Base-by-base conservation (phyloP, 805 yeast species). In the Pichia insulana region DNA sequence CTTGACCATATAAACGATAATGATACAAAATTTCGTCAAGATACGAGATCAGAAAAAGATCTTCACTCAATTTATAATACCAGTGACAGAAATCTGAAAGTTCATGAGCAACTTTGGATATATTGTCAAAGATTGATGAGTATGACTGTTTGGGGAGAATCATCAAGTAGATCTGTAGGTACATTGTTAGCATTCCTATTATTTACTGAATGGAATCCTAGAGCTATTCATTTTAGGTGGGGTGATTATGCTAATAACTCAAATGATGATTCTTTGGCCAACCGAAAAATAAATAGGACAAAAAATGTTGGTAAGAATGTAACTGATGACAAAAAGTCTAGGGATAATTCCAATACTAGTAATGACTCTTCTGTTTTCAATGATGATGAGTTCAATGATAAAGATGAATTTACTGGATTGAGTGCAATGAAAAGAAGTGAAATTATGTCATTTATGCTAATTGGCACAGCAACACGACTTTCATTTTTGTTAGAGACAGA, bases 131-230 rank as follows among this genome's bases (percentile, higher is more conserved):
- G 80, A 47, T 67, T 86, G 45, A 80, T 87, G 34, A 83, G 94
- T 3, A 85, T 82, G 59, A 80, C 95, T 0, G 88, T 86, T 5
- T 88, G 96, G 96, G 96, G 95, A 1, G 96, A 86, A 56, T 92
- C 95, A 0, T 80, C 85, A 45, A 83, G 92, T 7, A 66, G 96
- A 48, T 81, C 92, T 0, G 74, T 88, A 3, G 96, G 96, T 1
- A 86, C 96, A 0, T 80, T 88, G 6, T 70, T 83, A 46, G 89
- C 96, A 1, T 85, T 89, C 55, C 62, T 89, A 39, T 65, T 89
- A 15, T 81, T 86, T 52, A 84, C 96, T 0, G 97, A 90, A 59
- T 89, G 97, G 97, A 87, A 88, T 52, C 96, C 96, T 3, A 67
- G 96, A 41, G 95, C 96, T 3, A 87, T 88, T 46, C 96, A 88